Conservation (phyloP, 805 yeast species). For the Tetrapisispora namnaoensis region DNA sequence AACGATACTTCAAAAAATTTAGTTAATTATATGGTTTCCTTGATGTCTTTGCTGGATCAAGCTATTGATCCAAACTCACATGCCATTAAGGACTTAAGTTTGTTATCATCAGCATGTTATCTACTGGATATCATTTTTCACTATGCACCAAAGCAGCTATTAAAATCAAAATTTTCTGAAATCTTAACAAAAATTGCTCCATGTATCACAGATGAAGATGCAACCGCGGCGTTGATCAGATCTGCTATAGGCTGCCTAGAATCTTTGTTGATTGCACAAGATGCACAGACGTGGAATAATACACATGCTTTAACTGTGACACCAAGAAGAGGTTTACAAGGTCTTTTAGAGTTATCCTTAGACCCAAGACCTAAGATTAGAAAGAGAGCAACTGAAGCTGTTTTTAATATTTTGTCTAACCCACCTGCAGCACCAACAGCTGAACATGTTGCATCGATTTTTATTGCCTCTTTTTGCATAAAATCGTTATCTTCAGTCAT, state of each 20-base stretch:
- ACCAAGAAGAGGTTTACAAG: conserved; percentile 74
- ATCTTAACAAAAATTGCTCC: conserved; percentile 76
- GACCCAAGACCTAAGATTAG: conserved; percentile 94
- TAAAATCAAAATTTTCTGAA: conserved; percentile 66
- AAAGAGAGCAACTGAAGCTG: conserved; percentile 87
- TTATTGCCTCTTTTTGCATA: conserved; percentile 61
- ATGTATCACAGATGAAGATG: conserved; percentile 53
- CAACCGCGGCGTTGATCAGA: conserved; percentile 73
- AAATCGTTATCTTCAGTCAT: conserved; percentile 41
- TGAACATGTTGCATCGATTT: conserved; percentile 65
- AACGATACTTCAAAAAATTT: conserved; percentile 46
- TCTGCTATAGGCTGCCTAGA: conserved; percentile 84
- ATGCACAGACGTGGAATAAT: conserved; percentile 65
- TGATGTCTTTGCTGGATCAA: conserved; percentile 73
- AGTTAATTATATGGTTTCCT: conserved; percentile 77
- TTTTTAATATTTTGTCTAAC: conserved; percentile 49
- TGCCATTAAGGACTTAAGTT: conserved; percentile 43
- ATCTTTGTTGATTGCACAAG: conserved; percentile 69
- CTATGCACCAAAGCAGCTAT: conserved; percentile 54
- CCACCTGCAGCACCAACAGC: conserved; percentile 71
- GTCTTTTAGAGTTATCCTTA: conserved; percentile 63
- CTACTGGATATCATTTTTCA: conserved; percentile 74
- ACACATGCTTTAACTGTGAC: conserved; percentile 39
- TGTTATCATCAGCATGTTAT: conserved; percentile 72
- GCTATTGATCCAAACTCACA: conserved; percentile 41